Evolutionary conservation across 2,329 filamentous ascomycete species (phyloP), one percentile per base, ranked within the genome.

Genomic region (Xylariaceae sp.): DNA sequence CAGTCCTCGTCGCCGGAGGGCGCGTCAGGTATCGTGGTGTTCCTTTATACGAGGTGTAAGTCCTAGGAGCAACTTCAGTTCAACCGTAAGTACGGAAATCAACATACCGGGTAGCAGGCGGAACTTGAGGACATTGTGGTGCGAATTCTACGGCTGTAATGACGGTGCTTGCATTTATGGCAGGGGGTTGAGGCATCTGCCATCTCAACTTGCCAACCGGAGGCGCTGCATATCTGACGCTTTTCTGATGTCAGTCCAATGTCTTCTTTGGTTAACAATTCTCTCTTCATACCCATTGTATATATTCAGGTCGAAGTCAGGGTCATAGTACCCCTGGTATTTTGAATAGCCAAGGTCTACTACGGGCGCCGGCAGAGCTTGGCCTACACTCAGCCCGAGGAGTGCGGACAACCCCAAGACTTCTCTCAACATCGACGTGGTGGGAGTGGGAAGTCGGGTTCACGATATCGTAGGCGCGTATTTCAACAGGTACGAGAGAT

Each of bases 281-380:
- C 5, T 8, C 4, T 9, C 60, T 51, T 37, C 59, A 6, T 71
- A 77, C 78, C 79, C 77, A 67, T 74, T 77, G 71, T 74, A 81
- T 34, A 74, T 68, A 58, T 81, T 79, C 8, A 80, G 53, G 1
- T 72, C 71, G 8, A 68, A 73, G 0, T 72, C 70, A 3, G 67
- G 17, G 61, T 80, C 73, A 47, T 74, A 70, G 39, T 68, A 71
- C 8, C 79, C 80, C 60, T 76, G 67, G 61, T 82, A 82, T 17
- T 70, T 68, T 7, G 73, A 73, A 58, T 82, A 82, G 7, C 73
- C 78, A 1, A 81, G 65, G 62, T 81, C 73, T 18, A 80, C 76
- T 17, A 65, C 45, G 3, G 66, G 68, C 15, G 66, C 51, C 13
- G 62, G 61, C 11, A 63, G 59, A 44, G 55, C 18, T 39, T 51